phyloP scores from a whole-genome alignment of 2,329 filamentous ascomycete species.

The Trichoderma afroharzianum region DNA sequence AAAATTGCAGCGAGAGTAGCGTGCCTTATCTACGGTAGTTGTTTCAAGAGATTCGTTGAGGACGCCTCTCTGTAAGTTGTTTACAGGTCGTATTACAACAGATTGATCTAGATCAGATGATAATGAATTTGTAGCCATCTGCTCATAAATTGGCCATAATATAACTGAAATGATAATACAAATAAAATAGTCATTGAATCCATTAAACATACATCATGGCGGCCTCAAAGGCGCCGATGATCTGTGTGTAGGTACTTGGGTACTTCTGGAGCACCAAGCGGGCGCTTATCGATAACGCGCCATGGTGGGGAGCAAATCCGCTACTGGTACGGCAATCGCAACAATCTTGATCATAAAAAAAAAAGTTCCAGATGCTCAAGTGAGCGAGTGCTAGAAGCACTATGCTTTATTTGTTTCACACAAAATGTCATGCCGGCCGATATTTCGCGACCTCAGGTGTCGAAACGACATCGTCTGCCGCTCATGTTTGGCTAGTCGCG shows the following conservation, averaged over 20 bases:
- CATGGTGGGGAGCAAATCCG: slow-evolving; percentile 1
- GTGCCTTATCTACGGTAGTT: too few relatives aligned
- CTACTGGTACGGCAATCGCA: not conserved
- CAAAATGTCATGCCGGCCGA: slow-evolving; percentile 36
- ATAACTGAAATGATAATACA: not conserved
- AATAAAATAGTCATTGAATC: not conserved
- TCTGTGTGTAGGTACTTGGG: not conserved
- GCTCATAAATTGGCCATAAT: not conserved
- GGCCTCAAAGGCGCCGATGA: not conserved
- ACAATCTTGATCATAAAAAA: not conserved
- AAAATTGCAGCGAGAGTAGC: too few relatives aligned
- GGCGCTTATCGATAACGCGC: slow-evolving; percentile 12
- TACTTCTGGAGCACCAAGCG: not conserved
- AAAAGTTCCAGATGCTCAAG: slow-evolving; percentile 7
- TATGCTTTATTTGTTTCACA: not conserved
- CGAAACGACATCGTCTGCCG: slow-evolving; percentile 37
- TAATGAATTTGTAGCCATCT: not conserved
- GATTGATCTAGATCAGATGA: not conserved
- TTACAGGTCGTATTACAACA: not conserved
- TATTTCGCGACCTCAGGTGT: slow-evolving; percentile 34
- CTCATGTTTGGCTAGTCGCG: slow-evolving; percentile 34
- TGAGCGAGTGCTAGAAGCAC: slow-evolving; percentile 17
- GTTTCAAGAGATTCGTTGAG: not conserved
- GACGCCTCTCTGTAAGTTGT: not conserved
- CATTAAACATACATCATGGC: not conserved